Base-by-base conservation (phyloP, 768 basidiomycete genomes). In the Mycena galopus region DNA sequence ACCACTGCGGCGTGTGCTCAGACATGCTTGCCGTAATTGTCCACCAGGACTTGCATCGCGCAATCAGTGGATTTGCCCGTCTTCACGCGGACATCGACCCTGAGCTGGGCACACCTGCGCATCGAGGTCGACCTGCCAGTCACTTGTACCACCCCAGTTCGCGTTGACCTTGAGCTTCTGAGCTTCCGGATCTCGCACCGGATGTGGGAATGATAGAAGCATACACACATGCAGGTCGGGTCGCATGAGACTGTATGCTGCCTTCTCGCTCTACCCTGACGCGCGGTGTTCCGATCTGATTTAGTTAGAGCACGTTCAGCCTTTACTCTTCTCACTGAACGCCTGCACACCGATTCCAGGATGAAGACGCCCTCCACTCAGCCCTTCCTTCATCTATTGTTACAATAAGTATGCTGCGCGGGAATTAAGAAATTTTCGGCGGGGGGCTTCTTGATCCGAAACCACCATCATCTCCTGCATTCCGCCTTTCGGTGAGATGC, bases 341-440 rank as follows among this genome's bases (percentile, higher is more conserved):
- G 65, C n/a, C n/a, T 25, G 55, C 65, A 56, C 65, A 66, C 65
- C 65, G 55, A 66, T 21, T 57, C 29, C 11, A 57, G 65, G 65
- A 65, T 65, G 64, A 66, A 57, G 19, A 66, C 39, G 39, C 65
- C 63, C 63, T 55, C 35, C 35, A 55, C 11, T 51, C 27, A 66
- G 19, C 30, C 64, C 37, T 66, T 57, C 55, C 39, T 57, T 44
- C 65, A 12, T 66, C 65, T 50, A 66, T 66, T 66, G 55, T 57
- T 57, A 57, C 65, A 66, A 66, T 32, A 66, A 66, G 65, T 66
- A 66, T 55, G n/a, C 64, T 65, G 25, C 51, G 53, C 64, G 51
- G 53, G 64, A 66, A 66, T 53, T 4, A 56, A 66, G 55, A 66
- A 66, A 27, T 57, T n/a, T n/a, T n/a, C n/a, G 35, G 35, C 8